A percentile compares a stretch with the other conserved stretches of the same genome.
Evolutionary conservation across 129 eudicot species (phyloP).

Genomic region (Artemisia argyi): DNA sequence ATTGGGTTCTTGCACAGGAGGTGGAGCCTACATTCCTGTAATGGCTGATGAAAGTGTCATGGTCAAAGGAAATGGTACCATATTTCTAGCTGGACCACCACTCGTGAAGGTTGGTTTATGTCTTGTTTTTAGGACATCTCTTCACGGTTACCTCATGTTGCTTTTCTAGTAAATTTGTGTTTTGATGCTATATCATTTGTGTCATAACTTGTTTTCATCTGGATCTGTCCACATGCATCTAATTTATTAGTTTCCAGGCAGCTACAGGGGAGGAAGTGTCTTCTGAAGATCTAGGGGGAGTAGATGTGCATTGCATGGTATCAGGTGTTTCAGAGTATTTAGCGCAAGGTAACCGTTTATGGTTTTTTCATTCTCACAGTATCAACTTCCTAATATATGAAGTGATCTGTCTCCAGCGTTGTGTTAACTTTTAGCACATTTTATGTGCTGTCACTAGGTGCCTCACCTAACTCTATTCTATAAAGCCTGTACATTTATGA

Average conservation of each 20-base stretch:
- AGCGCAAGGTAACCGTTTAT: slow-evolving; percentile 69
- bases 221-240: slow-evolving; percentile 20
- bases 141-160: background rate
- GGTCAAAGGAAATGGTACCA: slow-evolving; percentile 99
- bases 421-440: background rate
- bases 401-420: background rate
- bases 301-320: slow-evolving; percentile 83
- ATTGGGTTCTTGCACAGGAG: slow-evolving; percentile 98
- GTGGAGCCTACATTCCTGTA: slow-evolving; percentile 98
- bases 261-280: slow-evolving; percentile 98
- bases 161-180: slow-evolving; percentile 4
- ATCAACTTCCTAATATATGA: background rate
- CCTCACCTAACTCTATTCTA: no score
- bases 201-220: slow-evolving; percentile 21
- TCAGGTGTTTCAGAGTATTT: slow-evolving; percentile 95
- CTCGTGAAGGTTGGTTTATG: slow-evolving; percentile 80
- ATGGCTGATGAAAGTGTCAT: slow-evolving; percentile 99
- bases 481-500: no score
- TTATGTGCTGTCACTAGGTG: background rate
- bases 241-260: slow-evolving; percentile 58
- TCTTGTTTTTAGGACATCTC: background rate
- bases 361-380: slow-evolving; percentile 3
- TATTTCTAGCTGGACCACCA: slow-evolving; percentile 97
- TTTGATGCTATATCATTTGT: background rate
- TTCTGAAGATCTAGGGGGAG: slow-evolving; percentile 97